phyloP scores from a whole-genome alignment of 2,329 filamentous ascomycete species.

The Didymella keratinophila region DNA sequence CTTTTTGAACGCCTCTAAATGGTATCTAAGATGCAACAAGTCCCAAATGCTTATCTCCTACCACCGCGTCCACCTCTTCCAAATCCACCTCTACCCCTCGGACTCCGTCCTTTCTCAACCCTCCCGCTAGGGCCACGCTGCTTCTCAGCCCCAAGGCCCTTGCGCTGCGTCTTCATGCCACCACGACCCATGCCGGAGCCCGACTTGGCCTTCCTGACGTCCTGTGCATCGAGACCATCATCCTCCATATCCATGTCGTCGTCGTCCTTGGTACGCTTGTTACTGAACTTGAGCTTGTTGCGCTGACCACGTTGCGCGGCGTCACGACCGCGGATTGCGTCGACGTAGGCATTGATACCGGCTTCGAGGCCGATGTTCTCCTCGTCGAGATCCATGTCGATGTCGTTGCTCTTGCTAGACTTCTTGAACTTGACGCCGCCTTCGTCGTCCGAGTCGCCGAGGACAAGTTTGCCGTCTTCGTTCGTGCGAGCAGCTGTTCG shows the following conservation, averaged over 20 bases:
- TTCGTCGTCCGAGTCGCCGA: constrained; percentile 65
- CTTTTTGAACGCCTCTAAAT: constrained; percentile 20
- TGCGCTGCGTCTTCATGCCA: constrained; percentile 40
- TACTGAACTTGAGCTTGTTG: constrained; percentile 68
- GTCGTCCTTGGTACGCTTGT: constrained; percentile 55
- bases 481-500: constrained; percentile 61
- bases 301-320: constrained; percentile 65
- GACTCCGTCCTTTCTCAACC: constrained; percentile 31
- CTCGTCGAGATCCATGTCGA: constrained; percentile 68
- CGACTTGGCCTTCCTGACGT: constrained; percentile 48
- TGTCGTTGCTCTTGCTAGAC: constrained; percentile 52
- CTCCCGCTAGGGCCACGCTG: constrained; percentile 35
- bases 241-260: constrained; percentile 59
- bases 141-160: constrained; percentile 49
- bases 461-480: constrained; percentile 80
- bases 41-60: neutral
- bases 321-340: constrained; percentile 67
- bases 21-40: constrained; percentile 21
- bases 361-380: constrained; percentile 54
- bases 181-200: constrained; percentile 42
- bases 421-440: constrained; percentile 34
- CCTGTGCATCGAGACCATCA: constrained; percentile 47
- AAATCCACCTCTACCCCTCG: constrained; percentile 25
- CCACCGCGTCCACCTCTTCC: constrained; percentile 7
- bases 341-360: constrained; percentile 68